phyloP scores from a whole-genome alignment of 2,329 filamentous ascomycete species.

The Meredithiella fracta region DNA sequence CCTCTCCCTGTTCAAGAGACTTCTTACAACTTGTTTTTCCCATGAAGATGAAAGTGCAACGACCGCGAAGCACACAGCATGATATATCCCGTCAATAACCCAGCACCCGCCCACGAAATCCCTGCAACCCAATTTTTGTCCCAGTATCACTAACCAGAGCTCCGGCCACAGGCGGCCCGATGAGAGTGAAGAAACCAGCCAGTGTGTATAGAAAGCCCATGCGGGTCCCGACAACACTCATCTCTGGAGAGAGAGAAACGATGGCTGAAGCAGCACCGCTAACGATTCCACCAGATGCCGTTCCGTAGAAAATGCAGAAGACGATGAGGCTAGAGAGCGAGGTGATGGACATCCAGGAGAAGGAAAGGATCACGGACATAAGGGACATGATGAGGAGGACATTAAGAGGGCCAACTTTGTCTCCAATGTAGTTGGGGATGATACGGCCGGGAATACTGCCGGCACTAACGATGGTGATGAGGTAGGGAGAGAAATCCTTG shows the following conservation, averaged over 20 bases:
- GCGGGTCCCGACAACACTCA: slow-evolving; percentile 26
- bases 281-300: slow-evolving; percentile 30
- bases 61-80: slow-evolving; percentile 15
- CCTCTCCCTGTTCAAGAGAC: neutral
- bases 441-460: slow-evolving; percentile 30
- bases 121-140: slow-evolving; percentile 20
- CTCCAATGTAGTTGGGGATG: slow-evolving; percentile 29
- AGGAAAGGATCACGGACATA: slow-evolving; percentile 34
- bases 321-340: slow-evolving; percentile 24
- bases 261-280: slow-evolving; percentile 27
- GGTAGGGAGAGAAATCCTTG: slow-evolving; percentile 23
- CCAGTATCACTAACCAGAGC: slow-evolving; percentile 22
- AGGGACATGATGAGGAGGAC: slow-evolving; percentile 23
- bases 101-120: slow-evolving; percentile 21
- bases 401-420: slow-evolving; percentile 27
- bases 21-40: neutral
- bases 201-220: slow-evolving; percentile 27
- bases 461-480: slow-evolving; percentile 29
- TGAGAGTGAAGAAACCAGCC: slow-evolving; percentile 31
- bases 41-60: neutral
- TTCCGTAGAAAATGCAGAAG: slow-evolving; percentile 30
- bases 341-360: slow-evolving; percentile 26
- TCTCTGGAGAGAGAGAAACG: slow-evolving; percentile 26
- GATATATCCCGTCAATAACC: slow-evolving; percentile 18
- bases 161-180: slow-evolving; percentile 25